Percentiles rank a stretch among this genome's conserved stretches.
These are phyloP conservation scores for Globisporangium lucens DNA, from an alignment of 352 stramenopile species.

Conservation along the genomic window DNA sequence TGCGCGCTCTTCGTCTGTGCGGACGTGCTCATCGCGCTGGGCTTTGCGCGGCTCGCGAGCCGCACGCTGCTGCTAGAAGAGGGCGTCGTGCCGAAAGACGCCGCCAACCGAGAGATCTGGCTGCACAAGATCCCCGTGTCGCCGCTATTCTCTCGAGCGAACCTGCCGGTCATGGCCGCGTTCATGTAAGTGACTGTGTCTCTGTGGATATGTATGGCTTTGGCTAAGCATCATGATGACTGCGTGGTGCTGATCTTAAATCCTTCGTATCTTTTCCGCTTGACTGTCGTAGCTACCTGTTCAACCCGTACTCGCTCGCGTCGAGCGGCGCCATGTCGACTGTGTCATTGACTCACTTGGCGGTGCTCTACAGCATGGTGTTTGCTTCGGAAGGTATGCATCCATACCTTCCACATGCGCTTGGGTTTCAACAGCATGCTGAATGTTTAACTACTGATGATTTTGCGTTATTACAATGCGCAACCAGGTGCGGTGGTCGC, in stretches of 20 bases:
- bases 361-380: slow-evolving; percentile 63
- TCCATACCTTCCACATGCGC: neutral
- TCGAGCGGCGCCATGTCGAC: slow-evolving; percentile 73
- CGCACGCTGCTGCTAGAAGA: slow-evolving; percentile 49
- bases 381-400: slow-evolving; percentile 60
- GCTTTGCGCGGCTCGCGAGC: slow-evolving; percentile 52
- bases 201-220: neutral
- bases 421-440: no score
- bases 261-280: neutral
- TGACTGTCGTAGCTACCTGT: slow-evolving; percentile 37
- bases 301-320: slow-evolving; percentile 77
- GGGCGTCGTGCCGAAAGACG: slow-evolving; percentile 29
- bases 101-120: slow-evolving; percentile 56
- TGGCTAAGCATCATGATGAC: neutral
- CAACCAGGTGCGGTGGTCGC: slow-evolving; percentile 33
- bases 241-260: neutral
- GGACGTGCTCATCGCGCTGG: slow-evolving; percentile 55
- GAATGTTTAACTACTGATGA: neutral
- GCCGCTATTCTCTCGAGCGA: slow-evolving; percentile 46
- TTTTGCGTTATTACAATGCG: neutral
- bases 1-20: slow-evolving; percentile 48
- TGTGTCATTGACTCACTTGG: slow-evolving; percentile 58
- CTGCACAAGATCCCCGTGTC: slow-evolving; percentile 70
- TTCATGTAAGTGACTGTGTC: slow-evolving; percentile 36
- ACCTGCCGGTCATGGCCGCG: slow-evolving; percentile 43